Conservation (phyloP, 1,284 basidiomycete genomes). For the Cyathus pygmaeus region DNA sequence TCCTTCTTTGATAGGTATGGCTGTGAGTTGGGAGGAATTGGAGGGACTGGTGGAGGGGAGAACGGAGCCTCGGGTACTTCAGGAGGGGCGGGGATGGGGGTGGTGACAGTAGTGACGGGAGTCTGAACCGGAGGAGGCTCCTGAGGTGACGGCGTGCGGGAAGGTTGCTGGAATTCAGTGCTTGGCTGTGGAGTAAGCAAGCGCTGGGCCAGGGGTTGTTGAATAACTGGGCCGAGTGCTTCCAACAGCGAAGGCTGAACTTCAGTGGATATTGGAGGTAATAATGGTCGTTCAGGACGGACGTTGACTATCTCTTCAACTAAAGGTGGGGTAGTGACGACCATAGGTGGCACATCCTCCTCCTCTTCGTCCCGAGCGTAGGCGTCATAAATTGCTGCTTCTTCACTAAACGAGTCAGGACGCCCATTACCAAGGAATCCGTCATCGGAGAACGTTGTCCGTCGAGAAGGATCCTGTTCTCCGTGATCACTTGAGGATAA, state of each 20-base stretch:
- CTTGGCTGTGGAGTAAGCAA: slow-evolving; percentile 54
- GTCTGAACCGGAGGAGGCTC: slow-evolving; percentile 13
- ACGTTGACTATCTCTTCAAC: slow-evolving; percentile 37
- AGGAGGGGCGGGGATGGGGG: slow-evolving; percentile 8
- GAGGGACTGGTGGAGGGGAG: slow-evolving; percentile 26
- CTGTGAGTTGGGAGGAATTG: slow-evolving; percentile 34
- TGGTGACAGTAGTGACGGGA: not conserved
- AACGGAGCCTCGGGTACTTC: slow-evolving; percentile 6
- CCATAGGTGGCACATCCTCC: slow-evolving; percentile 46
- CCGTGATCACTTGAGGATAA: slow-evolving; percentile 77
- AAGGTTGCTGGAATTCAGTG: slow-evolving; percentile 42
- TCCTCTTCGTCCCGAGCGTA: slow-evolving; percentile 72
- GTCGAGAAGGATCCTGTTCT: slow-evolving; percentile 54
- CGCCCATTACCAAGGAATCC: slow-evolving; percentile 43
- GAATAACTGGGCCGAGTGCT: slow-evolving; percentile 57
- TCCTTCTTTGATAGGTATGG: slow-evolving; percentile 59
- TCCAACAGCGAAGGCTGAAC: slow-evolving; percentile 46
- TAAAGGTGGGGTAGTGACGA: slow-evolving; percentile 48
- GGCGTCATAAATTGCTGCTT: slow-evolving; percentile 83
- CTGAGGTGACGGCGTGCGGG: slow-evolving; percentile 58
- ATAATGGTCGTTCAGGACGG: slow-evolving; percentile 15
- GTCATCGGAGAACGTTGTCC: slow-evolving; percentile 60
- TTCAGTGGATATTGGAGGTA: slow-evolving; percentile 6
- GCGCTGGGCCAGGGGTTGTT: slow-evolving; percentile 65
- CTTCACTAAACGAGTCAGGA: slow-evolving; percentile 81